These are phyloP conservation scores for Sclerotinia glacialis DNA, from an alignment of 2,329 filamentous ascomycete genomes.

Conservation along the genomic window DNA sequence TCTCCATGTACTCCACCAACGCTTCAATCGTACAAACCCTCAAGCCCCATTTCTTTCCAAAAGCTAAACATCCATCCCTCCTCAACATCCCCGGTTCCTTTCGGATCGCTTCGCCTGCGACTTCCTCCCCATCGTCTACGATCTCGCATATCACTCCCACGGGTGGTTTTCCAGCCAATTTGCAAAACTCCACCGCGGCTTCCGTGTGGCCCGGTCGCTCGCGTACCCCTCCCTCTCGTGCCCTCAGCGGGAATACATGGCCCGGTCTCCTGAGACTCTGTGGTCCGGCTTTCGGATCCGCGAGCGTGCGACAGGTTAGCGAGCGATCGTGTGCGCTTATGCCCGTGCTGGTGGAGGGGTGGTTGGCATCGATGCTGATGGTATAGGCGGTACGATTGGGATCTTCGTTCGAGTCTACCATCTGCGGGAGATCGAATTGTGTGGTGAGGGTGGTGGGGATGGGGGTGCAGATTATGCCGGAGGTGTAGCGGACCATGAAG, in stretches of 20 bases:
- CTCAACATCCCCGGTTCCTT: conserved; percentile 82
- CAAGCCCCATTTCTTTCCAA: conserved; percentile 83
- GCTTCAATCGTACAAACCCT: conserved; percentile 96
- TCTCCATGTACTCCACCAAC: conserved; percentile 62
- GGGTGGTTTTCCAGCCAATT: conserved; percentile 71
- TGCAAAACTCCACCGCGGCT: conserved; percentile 86
- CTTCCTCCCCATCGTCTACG: conserved; percentile 77
- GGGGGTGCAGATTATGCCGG: conserved; percentile 88
- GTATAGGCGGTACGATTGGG: conserved; percentile 92
- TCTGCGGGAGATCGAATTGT: conserved; percentile 77
- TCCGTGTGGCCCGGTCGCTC: conserved; percentile 86
- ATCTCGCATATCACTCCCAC: conserved; percentile 87
- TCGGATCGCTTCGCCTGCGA: conserved; percentile 64
- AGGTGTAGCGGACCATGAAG: conserved; percentile 90
- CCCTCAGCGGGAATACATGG: conserved; percentile 83
- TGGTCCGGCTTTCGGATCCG: conserved; percentile 54
- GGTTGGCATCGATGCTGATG: conserved; percentile 76
- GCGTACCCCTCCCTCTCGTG: conserved; percentile 75
- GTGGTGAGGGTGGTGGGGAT: conserved; percentile 67
- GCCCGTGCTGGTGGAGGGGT: conserved; percentile 75
- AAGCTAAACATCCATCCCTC: conserved; percentile 80
- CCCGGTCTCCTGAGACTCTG: conserved; percentile 76
- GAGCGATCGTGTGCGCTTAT: conserved; percentile 88
- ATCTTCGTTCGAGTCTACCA: conserved; percentile 75
- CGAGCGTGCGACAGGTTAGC: conserved; percentile 75